These are phyloP conservation scores for Arxiozyma heterogenica DNA, from an alignment of 1,139 yeast species.

Conservation along the genomic window DNA sequence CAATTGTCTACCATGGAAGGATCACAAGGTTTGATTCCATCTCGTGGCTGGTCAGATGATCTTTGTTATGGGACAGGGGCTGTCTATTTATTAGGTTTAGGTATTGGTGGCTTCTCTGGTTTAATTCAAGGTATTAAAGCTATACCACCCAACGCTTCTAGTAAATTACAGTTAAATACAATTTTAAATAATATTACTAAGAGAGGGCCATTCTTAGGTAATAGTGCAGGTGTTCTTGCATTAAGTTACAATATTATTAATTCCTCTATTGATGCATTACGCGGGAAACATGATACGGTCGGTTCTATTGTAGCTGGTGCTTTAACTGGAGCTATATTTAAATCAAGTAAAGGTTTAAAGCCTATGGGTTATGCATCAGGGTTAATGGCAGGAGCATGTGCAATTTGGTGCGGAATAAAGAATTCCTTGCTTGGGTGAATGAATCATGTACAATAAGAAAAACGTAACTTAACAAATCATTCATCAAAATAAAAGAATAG, in stretches of 20 bases:
- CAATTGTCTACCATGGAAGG: conserved; percentile 69
- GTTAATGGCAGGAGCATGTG: conserved; percentile 83
- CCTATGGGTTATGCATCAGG: conserved; percentile 87
- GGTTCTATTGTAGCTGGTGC: conserved; percentile 89
- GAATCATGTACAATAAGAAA: too few relatives aligned
- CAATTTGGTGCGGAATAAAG: conserved; percentile 85
- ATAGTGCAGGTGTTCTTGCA: conserved; percentile 90
- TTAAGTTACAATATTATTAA: conserved; percentile 78
- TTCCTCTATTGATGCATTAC: conserved; percentile 63
- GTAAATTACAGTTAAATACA: conserved; percentile 75
- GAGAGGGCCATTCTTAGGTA: conserved; percentile 93
- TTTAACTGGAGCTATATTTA: conserved; percentile 83
- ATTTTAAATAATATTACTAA: conserved; percentile 85
- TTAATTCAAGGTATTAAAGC: conserved; percentile 73
- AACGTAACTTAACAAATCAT: too few relatives aligned
- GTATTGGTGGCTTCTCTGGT: conserved; percentile 84
- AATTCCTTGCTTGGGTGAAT: conserved; percentile 8
- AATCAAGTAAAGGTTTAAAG: conserved; percentile 72
- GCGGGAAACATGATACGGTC: conserved; percentile 81
- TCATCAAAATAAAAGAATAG: neutral
- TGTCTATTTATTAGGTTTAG: conserved; percentile 72
- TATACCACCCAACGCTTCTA: conserved; percentile 64
- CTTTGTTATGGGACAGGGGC: conserved; percentile 97
- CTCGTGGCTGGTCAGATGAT: conserved; percentile 96
- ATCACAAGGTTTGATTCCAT: conserved; percentile 81